Conservation (phyloP, 306 rosid genomes). For the Cicer pinnatifidum region DNA sequence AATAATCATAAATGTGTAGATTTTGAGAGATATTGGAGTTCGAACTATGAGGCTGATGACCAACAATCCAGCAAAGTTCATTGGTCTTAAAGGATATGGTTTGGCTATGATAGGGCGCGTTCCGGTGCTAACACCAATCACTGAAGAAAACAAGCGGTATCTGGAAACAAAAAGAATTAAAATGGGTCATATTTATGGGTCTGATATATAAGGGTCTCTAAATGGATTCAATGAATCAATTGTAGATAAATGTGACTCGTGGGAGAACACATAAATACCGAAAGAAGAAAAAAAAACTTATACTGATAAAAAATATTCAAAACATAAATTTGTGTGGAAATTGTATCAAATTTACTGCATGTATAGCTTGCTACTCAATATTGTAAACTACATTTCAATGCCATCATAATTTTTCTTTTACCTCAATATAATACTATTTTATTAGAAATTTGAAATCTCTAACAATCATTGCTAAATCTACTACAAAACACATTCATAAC, state of each 20-base stretch:
- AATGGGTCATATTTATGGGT: conserved; percentile 91
- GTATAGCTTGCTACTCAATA: too few relatives aligned
- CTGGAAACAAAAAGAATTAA: conserved; percentile 82
- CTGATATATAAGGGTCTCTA: conserved; percentile 64
- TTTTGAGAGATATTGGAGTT: conserved; percentile 79
- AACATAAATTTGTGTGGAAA: too few relatives aligned
- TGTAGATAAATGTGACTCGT: conserved; percentile 42
- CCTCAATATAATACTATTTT: too few relatives aligned
- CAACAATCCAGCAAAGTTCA: conserved; percentile 84
- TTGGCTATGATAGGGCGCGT: conserved; percentile 81
- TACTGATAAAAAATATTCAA: too few relatives aligned
- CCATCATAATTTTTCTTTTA: too few relatives aligned
- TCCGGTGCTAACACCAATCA: conserved; percentile 78
- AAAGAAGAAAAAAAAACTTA: too few relatives aligned
- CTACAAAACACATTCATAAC: too few relatives aligned
- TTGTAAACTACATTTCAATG: too few relatives aligned
- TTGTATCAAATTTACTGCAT: too few relatives aligned
- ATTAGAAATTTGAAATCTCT: too few relatives aligned
- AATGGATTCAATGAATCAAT: conserved; percentile 47
- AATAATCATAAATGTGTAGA: conserved; percentile 44
- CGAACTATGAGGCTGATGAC: conserved; percentile 82
- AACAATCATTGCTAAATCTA: too few relatives aligned
- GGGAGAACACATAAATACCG: not conserved
- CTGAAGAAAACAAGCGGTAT: conserved; percentile 72
- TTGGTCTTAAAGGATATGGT: conserved; percentile 81